Percentiles rank a stretch among this genome's conserved stretches.
phyloP scores from a whole-genome alignment of 2,329 filamentous ascomycete species.

The Geoglossum cookeanum region DNA sequence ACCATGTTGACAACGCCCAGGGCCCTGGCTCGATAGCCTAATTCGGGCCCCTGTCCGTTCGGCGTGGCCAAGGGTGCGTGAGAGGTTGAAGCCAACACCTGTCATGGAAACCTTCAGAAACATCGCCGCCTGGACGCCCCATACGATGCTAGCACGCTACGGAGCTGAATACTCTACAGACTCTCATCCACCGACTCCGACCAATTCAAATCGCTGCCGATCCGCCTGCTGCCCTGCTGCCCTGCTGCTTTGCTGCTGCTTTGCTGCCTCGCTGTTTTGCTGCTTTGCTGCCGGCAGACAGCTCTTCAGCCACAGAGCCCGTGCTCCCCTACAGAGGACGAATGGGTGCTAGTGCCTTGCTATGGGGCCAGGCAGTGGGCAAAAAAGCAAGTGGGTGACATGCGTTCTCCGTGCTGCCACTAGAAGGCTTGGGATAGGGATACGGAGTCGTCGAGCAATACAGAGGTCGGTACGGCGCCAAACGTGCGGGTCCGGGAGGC shows the following conservation, averaged over 20 bases:
- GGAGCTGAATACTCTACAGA: not conserved
- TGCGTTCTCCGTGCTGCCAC: not conserved
- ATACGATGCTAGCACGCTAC: not conserved
- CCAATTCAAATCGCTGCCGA: not conserved
- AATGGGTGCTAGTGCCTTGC: not conserved
- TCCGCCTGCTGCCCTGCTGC: not conserved
- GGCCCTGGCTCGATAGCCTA: constrained; percentile 1
- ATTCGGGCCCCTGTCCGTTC: not conserved
- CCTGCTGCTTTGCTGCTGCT: too few relatives aligned
- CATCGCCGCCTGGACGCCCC: not conserved
- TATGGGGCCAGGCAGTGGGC: not conserved
- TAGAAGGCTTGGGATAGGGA: not conserved
- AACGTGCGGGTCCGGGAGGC: not conserved
- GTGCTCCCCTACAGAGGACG: not conserved
- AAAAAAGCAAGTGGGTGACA: not conserved
- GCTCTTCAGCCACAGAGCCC: not conserved
- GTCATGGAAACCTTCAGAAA: not conserved
- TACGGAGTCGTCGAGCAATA: not conserved
- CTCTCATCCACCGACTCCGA: not conserved
- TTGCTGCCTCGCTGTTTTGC: too few relatives aligned
- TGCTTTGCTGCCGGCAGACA: not conserved
- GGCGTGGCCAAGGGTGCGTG: not conserved
- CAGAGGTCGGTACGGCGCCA: not conserved
- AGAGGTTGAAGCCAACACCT: not conserved
- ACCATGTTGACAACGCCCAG: not conserved